Evolutionary conservation across 495 filamentous ascomycete species (phyloP).

Genomic region (Penicillium herquei): DNA sequence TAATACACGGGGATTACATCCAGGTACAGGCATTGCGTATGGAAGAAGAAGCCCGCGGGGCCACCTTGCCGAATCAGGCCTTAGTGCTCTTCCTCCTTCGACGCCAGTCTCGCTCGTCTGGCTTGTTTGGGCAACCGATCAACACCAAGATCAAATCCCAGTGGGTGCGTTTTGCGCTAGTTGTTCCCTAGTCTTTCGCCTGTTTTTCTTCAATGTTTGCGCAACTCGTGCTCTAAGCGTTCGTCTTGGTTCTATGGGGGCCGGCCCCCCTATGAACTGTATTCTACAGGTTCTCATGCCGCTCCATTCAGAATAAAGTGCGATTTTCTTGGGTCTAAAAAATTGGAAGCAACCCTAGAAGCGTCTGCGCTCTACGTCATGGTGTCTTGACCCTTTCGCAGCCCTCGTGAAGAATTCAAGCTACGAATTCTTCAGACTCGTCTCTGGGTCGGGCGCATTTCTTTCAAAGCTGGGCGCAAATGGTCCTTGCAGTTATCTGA

Average conservation of each 20-base stretch:
- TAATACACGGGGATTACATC: slow-evolving; percentile 13
- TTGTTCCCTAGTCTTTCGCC: background rate
- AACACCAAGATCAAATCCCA: slow-evolving; percentile 22
- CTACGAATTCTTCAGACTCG: too few relatives aligned
- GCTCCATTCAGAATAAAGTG: too few relatives aligned
- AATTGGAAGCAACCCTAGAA: too few relatives aligned
- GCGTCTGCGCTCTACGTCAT: too few relatives aligned
- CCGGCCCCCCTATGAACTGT: background rate
- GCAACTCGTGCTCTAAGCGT: background rate
- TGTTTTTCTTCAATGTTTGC: background rate
- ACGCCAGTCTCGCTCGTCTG: background rate
- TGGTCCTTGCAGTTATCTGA: too few relatives aligned
- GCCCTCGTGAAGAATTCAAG: too few relatives aligned
- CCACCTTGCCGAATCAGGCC: background rate
- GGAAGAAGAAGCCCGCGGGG: too few relatives aligned
- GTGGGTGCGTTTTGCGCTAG: background rate
- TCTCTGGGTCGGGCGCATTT: too few relatives aligned
- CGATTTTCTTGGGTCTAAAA: too few relatives aligned
- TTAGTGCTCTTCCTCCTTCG: background rate
- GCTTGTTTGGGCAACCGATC: slow-evolving; percentile 16
- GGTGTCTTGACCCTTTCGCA: too few relatives aligned
- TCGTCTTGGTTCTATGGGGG: background rate
- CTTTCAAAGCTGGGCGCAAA: too few relatives aligned
- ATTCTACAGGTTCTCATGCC: too few relatives aligned
- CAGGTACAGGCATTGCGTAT: background rate